A percentile compares a stretch with the other conserved stretches of the same genome.
Conservation (phyloP, 2,329 filamentous ascomycete species). For the Penicillium griseofulvum region DNA sequence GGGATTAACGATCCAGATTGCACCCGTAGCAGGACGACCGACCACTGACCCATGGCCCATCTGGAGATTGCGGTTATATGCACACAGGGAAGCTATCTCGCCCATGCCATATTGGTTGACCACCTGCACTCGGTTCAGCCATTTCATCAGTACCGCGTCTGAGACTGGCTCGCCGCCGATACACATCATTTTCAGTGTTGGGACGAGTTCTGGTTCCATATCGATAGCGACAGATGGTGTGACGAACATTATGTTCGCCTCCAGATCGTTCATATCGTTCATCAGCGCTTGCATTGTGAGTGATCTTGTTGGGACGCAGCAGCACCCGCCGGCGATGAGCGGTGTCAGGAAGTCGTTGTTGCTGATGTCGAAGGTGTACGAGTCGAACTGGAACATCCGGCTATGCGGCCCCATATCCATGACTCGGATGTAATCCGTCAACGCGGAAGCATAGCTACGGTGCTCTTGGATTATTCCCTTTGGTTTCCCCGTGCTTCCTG, state of each 20-base stretch:
- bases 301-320: constrained; percentile 24
- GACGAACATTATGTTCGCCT: constrained; percentile 26
- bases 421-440: constrained; percentile 21
- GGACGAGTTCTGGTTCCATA: constrained; percentile 19
- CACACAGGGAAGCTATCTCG: constrained; percentile 25
- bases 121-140: constrained; percentile 13
- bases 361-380: constrained; percentile 31
- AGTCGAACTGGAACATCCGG: constrained; percentile 28
- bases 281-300: constrained; percentile 15
- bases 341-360: constrained; percentile 26
- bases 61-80: constrained; percentile 20
- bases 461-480: constrained; percentile 31
- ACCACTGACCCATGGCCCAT: constrained; percentile 14
- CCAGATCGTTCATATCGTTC: constrained; percentile 14
- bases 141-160: constrained; percentile 20
- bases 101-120: constrained; percentile 32
- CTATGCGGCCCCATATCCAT: constrained; percentile 17
- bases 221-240: constrained; percentile 27
- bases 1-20: constrained; percentile 31
- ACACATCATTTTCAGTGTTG: constrained; percentile 22
- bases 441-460: constrained; percentile 20
- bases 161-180: constrained; percentile 28
- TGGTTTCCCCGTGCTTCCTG: constrained; percentile 27
- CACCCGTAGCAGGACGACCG: constrained; percentile 19
- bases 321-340: constrained; percentile 25